Conservation (phyloP, 2,329 filamentous ascomycete genomes). For the Monosporascus sp. region DNA sequence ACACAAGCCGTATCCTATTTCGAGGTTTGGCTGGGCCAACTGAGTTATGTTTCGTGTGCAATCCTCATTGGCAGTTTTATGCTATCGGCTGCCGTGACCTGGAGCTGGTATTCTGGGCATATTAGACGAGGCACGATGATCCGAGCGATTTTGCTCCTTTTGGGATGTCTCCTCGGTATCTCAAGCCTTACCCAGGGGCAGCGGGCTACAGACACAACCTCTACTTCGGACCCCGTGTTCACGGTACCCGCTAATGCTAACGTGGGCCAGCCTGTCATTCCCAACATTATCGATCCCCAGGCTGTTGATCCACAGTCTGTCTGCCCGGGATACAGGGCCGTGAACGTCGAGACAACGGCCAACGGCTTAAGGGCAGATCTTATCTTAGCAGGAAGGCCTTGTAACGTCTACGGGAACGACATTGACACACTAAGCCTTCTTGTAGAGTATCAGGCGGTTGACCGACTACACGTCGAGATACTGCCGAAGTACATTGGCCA, state of each 20-base stretch:
- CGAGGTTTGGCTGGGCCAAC: neutral
- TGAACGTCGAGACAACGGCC: constrained; percentile 47
- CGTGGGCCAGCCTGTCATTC: constrained; percentile 42
- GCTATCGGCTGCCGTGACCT: neutral
- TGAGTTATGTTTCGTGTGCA: neutral
- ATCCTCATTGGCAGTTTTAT: neutral
- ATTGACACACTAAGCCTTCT: constrained; percentile 60
- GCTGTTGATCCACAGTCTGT: constrained; percentile 58
- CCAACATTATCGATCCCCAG: constrained; percentile 60
- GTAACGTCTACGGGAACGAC: constrained; percentile 76
- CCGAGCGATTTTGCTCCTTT: constrained; percentile 7
- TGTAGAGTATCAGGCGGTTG: constrained; percentile 60
- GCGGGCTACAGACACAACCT: neutral
- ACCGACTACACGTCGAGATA: constrained; percentile 67
- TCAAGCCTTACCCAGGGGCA: constrained; percentile 3
- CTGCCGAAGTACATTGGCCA: constrained; percentile 56
- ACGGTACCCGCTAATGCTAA: constrained; percentile 27
- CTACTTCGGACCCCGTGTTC: constrained; percentile 1
- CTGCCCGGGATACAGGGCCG: constrained; percentile 66
- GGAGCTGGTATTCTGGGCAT: neutral
- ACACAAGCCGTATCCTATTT: neutral
- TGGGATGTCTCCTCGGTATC: constrained; percentile 2
- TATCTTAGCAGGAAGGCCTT: constrained; percentile 61
- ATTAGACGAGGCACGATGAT: neutral
- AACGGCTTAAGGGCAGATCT: constrained; percentile 64